Percentiles rank a stretch among this genome's conserved stretches.
Conservation (phyloP, 164 flowering plant species). For the Akebia trifoliata region DNA sequence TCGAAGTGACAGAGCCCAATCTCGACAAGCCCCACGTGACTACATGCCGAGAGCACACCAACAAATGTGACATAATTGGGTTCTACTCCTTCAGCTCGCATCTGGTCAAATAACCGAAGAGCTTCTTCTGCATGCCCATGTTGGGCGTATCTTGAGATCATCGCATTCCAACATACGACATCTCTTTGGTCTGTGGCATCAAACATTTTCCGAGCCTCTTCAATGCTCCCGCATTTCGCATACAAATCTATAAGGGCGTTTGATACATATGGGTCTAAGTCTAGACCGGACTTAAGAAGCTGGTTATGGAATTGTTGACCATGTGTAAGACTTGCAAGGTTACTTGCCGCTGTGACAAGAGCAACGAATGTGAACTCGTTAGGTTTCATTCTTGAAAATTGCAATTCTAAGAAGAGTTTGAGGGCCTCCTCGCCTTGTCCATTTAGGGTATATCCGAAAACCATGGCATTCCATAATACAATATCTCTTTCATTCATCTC, state of each 20-base stretch:
- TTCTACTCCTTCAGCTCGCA: slow-evolving; percentile 39
- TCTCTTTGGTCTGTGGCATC: slow-evolving; percentile 28
- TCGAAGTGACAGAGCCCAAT: slow-evolving; percentile 43
- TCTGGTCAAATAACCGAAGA: slow-evolving; percentile 37
- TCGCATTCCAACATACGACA: slow-evolving; percentile 66
- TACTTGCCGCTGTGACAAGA: slow-evolving; percentile 51
- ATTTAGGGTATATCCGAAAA: slow-evolving; percentile 53
- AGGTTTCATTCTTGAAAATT: slow-evolving; percentile 32
- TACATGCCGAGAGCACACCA: slow-evolving; percentile 65
- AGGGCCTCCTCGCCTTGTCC: slow-evolving; percentile 54
- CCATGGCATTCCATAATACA: slow-evolving; percentile 78
- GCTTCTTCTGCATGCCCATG: slow-evolving; percentile 62
- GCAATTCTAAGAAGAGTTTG: slow-evolving; percentile 42
- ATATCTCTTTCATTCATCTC: slow-evolving; percentile 55
- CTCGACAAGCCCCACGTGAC: slow-evolving; percentile 62
- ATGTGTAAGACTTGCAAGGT: slow-evolving; percentile 46
- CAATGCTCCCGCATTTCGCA: slow-evolving; percentile 68
- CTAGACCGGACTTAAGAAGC: slow-evolving; percentile 39
- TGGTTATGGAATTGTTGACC: slow-evolving; percentile 60
- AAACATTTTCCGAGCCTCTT: slow-evolving; percentile 50
- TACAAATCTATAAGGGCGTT: slow-evolving; percentile 72
- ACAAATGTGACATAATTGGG: slow-evolving; percentile 69
- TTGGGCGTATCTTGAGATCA: slow-evolving; percentile 60
- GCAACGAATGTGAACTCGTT: slow-evolving; percentile 64
- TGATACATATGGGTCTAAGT: slow-evolving; percentile 42